These are phyloP conservation scores for Cryptococcus maquisensis DNA, from an alignment of 1,284 basidiomycete species.

Conservation along the genomic window DNA sequence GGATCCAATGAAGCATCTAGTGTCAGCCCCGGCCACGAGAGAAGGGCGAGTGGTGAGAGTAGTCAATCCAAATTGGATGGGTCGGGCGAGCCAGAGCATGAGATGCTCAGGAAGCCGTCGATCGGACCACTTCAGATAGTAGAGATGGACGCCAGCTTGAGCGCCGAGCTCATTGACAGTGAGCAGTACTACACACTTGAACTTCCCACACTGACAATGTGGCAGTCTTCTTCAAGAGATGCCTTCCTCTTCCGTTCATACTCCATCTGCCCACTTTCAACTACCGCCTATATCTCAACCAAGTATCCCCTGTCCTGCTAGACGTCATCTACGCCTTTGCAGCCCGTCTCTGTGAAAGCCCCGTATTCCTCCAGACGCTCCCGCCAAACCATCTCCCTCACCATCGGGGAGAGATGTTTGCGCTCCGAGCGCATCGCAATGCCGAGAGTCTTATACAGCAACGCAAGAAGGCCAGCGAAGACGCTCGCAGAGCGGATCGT, in stretches of 20 bases:
- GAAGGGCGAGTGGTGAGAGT: constrained; percentile 3
- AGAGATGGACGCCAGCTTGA: constrained; percentile 32
- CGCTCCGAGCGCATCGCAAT: constrained; percentile 35
- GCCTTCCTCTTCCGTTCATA: constrained; percentile 48
- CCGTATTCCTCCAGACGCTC: constrained; percentile 26
- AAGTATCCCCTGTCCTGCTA: constrained; percentile 47
- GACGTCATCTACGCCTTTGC: constrained; percentile 50
- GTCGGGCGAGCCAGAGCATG: constrained; percentile 11
- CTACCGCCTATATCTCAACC: constrained; percentile 47
- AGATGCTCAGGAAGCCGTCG: constrained; percentile 3
- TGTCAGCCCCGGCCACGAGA: constrained; percentile 1
- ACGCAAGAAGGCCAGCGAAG: constrained; percentile 29
- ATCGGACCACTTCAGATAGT: constrained; percentile 31
- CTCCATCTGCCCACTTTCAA: constrained; percentile 50
- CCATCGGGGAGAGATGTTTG: constrained; percentile 40
- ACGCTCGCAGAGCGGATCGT: constrained; percentile 24
- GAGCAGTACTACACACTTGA: constrained; percentile 9
- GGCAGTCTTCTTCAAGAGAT: constrained; percentile 47
- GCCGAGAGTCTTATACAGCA: constrained; percentile 34
- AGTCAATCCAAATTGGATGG: constrained; percentile 13
- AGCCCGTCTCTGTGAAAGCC: constrained; percentile 45
- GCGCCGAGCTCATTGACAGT: constrained; percentile 43
- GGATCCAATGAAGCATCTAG: not conserved
- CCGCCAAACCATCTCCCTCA: constrained; percentile 30
- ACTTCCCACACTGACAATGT: not conserved